phyloP scores from a whole-genome alignment of 2,329 filamentous ascomycete genomes.

The Aphanocladium album region DNA sequence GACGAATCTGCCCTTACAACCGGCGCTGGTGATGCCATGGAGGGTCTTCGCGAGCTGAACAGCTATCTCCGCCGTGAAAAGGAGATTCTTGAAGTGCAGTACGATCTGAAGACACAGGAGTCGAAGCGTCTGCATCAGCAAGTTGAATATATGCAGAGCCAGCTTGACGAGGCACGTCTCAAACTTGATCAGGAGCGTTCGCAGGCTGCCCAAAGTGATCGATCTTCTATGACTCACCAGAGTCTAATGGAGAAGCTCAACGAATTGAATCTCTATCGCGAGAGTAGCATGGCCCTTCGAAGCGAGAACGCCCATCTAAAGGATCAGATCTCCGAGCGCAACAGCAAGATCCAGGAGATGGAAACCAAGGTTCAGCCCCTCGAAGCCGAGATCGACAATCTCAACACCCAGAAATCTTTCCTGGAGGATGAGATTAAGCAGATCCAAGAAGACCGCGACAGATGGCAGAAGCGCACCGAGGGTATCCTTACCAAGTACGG shows the following conservation, averaged over 20 bases:
- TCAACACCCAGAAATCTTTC: constrained; percentile 75
- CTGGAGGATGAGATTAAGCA: constrained; percentile 86
- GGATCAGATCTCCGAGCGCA: constrained; percentile 69
- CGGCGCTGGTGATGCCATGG: constrained; percentile 55
- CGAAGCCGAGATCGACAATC: constrained; percentile 71
- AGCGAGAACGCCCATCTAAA: constrained; percentile 80
- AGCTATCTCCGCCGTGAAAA: constrained; percentile 90
- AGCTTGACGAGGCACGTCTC: constrained; percentile 82
- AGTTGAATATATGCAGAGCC: constrained; percentile 76
- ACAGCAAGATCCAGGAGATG: constrained; percentile 68
- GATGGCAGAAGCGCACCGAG: constrained; percentile 93
- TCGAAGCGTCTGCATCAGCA: constrained; percentile 85
- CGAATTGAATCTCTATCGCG: constrained; percentile 91
- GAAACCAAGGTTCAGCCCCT: constrained; percentile 74
- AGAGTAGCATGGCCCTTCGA: constrained; percentile 87
- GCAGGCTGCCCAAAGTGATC: constrained; percentile 65
- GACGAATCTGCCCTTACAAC: constrained; percentile 50
- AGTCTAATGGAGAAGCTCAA: constrained; percentile 93
- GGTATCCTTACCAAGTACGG: constrained; percentile 96
- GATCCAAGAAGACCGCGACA: constrained; percentile 84
- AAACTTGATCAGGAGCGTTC: constrained; percentile 88
- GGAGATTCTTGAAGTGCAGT: constrained; percentile 96
- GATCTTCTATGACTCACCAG: constrained; percentile 72
- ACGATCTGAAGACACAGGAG: constrained; percentile 84
- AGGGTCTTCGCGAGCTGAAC: constrained; percentile 84